Base-by-base conservation (phyloP, 805 yeast genomes). In the Brettanomyces nanus region DNA sequence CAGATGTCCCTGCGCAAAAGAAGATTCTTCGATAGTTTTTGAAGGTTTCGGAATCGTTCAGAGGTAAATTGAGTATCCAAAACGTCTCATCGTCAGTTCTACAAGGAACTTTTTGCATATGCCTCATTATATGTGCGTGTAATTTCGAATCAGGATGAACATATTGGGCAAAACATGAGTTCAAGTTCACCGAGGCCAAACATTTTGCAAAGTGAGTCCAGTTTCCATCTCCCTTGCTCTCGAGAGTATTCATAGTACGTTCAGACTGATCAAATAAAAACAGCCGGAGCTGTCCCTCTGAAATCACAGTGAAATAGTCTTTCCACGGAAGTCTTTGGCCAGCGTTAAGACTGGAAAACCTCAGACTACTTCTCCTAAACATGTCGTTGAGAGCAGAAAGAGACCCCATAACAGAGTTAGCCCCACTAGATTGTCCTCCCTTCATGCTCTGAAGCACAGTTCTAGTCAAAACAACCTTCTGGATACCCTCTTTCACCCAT, bases 401-500 rank as follows among this genome's bases (percentile, higher is more conserved):
- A 10, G 34, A 31, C 10, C 11, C 26, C 26, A 23, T 23, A 23
- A 23, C 26, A 19, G 26, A 25, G 14, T 13, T 20, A 19, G 19
- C 26, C 5, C 15, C 15, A 21, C 18, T 31, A n/a, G n/a, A 14
- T 19, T n/a, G 9, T 27, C n/a, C 19, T 17, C 9, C 13, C 6
- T 19, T 22, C 37, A 23, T 28, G 18, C 33, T 28, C 19, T n/a
- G 22, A 21, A 20, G 22, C 26, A 28, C 36, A n/a, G 22, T 22
- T 25, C 19, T 43, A 15, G 52, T 46, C 6, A 53, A 28, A 4
- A 52, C 25, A 5, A 48, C 52, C 20, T 71, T 65, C 46, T 78
- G 62, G 27, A 82, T 50, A 1, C 92, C 90, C 58, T 82, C 90
- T 52, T 82, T 79, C 40, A 78, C 68, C 75, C 85, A 82, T 1